Conservation (phyloP, 2,329 filamentous ascomycete genomes). For the Nigrograna mackinnonii region DNA sequence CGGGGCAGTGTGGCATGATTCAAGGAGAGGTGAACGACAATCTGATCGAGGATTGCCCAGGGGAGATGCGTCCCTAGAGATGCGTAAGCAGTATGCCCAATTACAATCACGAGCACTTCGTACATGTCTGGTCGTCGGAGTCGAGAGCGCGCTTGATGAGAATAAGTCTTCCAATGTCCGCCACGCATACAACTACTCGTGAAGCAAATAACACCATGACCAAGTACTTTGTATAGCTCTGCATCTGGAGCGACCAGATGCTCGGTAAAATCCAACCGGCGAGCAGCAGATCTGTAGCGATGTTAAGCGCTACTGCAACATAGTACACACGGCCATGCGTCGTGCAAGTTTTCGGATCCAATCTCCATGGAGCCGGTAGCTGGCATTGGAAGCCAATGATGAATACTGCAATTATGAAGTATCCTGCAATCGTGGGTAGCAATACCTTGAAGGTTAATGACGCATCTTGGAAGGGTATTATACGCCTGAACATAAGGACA, state of each 20-base stretch:
- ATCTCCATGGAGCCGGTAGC: conserved; percentile 11
- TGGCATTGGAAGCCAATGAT: conserved; percentile 20
- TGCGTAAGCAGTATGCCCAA: too few relatives aligned
- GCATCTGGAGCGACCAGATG: conserved; percentile 19
- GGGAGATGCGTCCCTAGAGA: conserved; percentile 7
- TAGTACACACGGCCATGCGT: conserved; percentile 14
- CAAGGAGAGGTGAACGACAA: conserved; percentile 19
- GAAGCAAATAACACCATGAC: conserved; percentile 18
- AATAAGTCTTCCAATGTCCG: conserved; percentile 9
- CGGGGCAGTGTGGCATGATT: conserved; percentile 19
- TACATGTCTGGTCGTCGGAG: conserved; percentile 9
- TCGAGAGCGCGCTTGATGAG: conserved; percentile 15
- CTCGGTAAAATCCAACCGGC: conserved; percentile 27
- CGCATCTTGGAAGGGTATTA: conserved; percentile 13
- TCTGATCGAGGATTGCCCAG: conserved; percentile 18
- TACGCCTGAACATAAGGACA: conserved; percentile 19
- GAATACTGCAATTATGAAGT: conserved; percentile 15
- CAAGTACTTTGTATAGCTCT: conserved; percentile 8
- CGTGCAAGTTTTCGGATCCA: conserved; percentile 10
- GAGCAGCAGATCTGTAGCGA: conserved; percentile 24
- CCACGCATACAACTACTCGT: conserved; percentile 15
- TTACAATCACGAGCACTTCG: too few relatives aligned
- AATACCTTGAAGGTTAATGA: conserved; percentile 11
- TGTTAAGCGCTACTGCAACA: conserved; percentile 20
- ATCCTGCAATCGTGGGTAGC: conserved; percentile 5